These are phyloP conservation scores for Aegle marmelos DNA, from an alignment of 345 rosid species.

Conservation along the genomic window DNA sequence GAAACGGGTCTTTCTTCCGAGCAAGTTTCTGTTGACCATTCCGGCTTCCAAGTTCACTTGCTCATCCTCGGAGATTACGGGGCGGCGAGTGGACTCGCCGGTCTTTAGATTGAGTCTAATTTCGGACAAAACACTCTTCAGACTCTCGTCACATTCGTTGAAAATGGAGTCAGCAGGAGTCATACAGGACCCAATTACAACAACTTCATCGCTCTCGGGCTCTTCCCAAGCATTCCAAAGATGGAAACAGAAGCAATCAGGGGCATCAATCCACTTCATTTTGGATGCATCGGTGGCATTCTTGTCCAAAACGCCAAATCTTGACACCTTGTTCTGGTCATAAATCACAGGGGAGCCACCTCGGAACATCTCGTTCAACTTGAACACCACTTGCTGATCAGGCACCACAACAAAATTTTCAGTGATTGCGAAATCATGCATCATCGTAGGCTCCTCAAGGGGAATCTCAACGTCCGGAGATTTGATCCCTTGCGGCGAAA, in stretches of 20 bases:
- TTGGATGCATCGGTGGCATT: slow-evolving; percentile 40
- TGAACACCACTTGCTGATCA: slow-evolving; percentile 88
- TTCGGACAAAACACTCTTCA: slow-evolving; percentile 70
- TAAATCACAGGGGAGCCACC: slow-evolving; percentile 90
- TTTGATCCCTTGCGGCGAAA: slow-evolving; percentile 62
- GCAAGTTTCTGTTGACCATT: slow-evolving; percentile 73
- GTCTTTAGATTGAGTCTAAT: slow-evolving; percentile 65
- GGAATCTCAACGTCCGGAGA: slow-evolving; percentile 68
- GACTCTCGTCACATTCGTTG: slow-evolving; percentile 72
- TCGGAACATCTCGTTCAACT: slow-evolving; percentile 64
- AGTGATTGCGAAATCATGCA: slow-evolving; percentile 85
- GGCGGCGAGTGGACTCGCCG: slow-evolving; percentile 62
- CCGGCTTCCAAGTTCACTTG: slow-evolving; percentile 85
- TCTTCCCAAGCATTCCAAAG: slow-evolving; percentile 98
- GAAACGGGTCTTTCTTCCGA: slow-evolving; percentile 67
- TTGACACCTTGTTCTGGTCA: slow-evolving; percentile 62
- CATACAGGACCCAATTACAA: slow-evolving; percentile 86
- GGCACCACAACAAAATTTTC: slow-evolving; percentile 76
- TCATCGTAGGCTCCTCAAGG: slow-evolving; percentile 74
- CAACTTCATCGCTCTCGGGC: slow-evolving; percentile 72
- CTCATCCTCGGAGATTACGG: slow-evolving; percentile 44
- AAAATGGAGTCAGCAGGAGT: slow-evolving; percentile 89
- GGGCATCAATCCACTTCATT: slow-evolving; percentile 66
- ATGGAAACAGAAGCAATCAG: slow-evolving; percentile 91
- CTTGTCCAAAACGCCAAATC: slow-evolving; percentile 77